These are phyloP conservation scores for Collybia nuda DNA, from an alignment of 768 basidiomycete species.

Conservation along the genomic window DNA sequence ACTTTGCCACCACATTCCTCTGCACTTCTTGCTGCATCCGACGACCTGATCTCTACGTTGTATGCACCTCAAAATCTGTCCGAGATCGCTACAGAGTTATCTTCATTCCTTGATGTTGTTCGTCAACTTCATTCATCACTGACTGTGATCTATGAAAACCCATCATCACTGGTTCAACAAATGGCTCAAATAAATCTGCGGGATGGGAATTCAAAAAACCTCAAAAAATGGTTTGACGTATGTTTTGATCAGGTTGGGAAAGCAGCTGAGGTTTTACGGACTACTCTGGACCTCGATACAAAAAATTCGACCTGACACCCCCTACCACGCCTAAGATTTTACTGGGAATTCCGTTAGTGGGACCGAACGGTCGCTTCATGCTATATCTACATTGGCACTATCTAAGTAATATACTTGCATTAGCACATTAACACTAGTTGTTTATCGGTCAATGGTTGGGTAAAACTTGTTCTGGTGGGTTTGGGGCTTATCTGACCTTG, in stretches of 20 bases:
- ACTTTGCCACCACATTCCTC: constrained; percentile 49
- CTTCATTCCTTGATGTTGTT: constrained; percentile 34
- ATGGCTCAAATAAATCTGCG: constrained; percentile 22
- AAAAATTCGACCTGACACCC: too few species aligned
- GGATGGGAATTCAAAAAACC: constrained; percentile 27
- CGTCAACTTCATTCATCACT: constrained; percentile 32
- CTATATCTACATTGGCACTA: too few species aligned
- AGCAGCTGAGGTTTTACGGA: constrained; percentile 27
- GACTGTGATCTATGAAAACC: constrained; percentile 18
- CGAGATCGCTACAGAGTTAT: constrained; percentile 38
- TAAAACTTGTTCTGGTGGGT: too few species aligned
- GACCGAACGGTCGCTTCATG: too few species aligned
- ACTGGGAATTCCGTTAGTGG: too few species aligned
- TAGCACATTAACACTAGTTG: too few species aligned
- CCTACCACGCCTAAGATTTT: too few species aligned
- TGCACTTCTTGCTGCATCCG: constrained; percentile 50
- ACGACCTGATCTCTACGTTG: constrained; percentile 67
- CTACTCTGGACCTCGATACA: constrained; percentile 17
- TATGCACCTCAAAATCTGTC: constrained; percentile 60
- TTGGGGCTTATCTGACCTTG: too few species aligned
- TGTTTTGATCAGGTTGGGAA: constrained; percentile 66
- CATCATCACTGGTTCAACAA: constrained; percentile 24
- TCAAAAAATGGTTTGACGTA: constrained; percentile 59
- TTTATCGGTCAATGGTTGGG: too few species aligned
- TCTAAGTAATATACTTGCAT: too few species aligned